Base-by-base conservation (phyloP, 306 rosid genomes). In the Casuarina cunninghamiana region DNA sequence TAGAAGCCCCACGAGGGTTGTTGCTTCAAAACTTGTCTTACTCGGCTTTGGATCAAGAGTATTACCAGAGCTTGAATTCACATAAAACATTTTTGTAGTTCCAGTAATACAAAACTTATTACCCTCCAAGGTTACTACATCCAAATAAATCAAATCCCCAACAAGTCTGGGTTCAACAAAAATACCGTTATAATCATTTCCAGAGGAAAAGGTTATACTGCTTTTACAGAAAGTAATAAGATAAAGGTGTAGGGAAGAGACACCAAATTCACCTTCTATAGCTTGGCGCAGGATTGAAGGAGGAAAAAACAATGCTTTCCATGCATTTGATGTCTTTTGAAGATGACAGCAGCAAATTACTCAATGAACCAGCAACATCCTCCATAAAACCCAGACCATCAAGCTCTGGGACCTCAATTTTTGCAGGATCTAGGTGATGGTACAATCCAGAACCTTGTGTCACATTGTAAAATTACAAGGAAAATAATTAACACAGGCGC, bases 261-360 rank as follows among this genome's bases (percentile, higher is more conserved):
- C 5, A 35, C n/a, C 53, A 46, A 53, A 57, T 72, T 72, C 87
- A 91, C 99, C 97, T 88, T 90, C 99, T 91, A 77, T 90, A 89
- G 93, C 91, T 88, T 53, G 99, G 99, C 80, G 99, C 97, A 73
- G 98, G 99, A 84, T 96, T 96, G 58, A 96, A 90, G 81, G 98
- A 88, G 72, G 99, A 96, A 90, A 96, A 96, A 74, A 93, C 97
- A 77, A 96, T 76, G 87, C 93, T 89, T 84, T 96, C 99, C 44
- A 91, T 84, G 44, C 96, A 96, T 85, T 88, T 90, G 80, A 90
- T 86, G 86, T 91, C 99, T 88, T 87, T 88, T 44, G 78, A 79
- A 9, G 97, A 80, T 75, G 97, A 81, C 45, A 88, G 85, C 38
- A 93, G 84, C 80, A 96, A 89, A 89, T 87, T 96, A 72, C 93